Conservation (phyloP, 1,284 basidiomycete genomes). For the Sporisorium graminicola region DNA sequence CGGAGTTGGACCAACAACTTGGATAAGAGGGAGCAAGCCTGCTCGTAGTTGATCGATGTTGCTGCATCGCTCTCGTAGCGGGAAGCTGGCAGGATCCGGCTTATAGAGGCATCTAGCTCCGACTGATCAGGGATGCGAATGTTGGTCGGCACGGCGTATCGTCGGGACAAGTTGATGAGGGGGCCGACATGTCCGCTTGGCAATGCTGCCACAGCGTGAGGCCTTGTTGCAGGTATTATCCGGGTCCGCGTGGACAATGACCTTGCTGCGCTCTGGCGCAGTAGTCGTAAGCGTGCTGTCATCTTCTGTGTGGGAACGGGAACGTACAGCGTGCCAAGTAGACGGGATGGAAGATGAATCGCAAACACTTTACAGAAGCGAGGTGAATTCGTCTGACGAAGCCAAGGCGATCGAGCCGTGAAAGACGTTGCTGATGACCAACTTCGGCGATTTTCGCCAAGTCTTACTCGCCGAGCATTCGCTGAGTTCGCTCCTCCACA, state of each 20-base stretch:
- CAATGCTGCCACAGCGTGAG: background rate
- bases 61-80: conserved; percentile 19
- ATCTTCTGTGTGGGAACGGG: background rate
- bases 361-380: too few species aligned
- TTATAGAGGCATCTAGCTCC: conserved; percentile 29
- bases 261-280: conserved; percentile 8
- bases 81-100: conserved; percentile 26
- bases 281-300: background rate
- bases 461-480: conserved; percentile 9
- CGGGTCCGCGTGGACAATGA: background rate
- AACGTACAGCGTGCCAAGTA: background rate
- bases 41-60: conserved; percentile 17
- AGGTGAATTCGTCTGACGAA: too few species aligned
- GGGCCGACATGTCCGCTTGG: background rate
- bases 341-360: background rate
- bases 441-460: conserved; percentile 17
- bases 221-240: too few species aligned
- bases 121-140: conserved; percentile 19
- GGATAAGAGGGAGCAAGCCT: conserved; percentile 28
- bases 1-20: conserved; percentile 47
- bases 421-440: background rate
- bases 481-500: conserved; percentile 22
- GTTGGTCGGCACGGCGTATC: conserved; percentile 22
- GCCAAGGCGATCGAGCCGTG: too few species aligned
- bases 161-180: conserved; percentile 1